Conservation (phyloP, 352 stramenopile genomes). For the Phytophthora pinifolia region DNA sequence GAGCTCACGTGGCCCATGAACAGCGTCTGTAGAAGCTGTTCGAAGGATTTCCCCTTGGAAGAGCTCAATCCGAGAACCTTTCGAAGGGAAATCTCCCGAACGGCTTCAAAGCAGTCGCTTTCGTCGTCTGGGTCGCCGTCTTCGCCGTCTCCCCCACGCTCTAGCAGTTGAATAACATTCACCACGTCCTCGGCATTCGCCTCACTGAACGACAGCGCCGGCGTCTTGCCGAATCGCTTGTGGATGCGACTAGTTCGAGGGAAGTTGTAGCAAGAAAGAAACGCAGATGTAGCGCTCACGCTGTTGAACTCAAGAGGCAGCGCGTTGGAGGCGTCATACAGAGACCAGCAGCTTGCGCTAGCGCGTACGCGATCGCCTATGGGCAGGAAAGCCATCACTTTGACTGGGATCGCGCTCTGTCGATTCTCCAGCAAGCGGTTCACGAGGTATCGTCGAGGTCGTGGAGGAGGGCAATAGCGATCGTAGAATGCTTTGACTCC, state of each 20-base stretch:
- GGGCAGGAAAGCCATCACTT: constrained; percentile 32
- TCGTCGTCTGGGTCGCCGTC: constrained; percentile 23
- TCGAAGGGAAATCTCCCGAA: constrained; percentile 32
- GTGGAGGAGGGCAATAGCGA: constrained; percentile 36
- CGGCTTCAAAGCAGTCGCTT: constrained; percentile 40
- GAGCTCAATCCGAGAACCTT: constrained; percentile 28
- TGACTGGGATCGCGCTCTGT: constrained; percentile 10
- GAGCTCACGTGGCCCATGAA: constrained; percentile 53
- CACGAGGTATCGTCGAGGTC: constrained; percentile 37
- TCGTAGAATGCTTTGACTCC: constrained; percentile 44
- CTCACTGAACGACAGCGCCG: constrained; percentile 25
- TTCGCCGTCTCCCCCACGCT: constrained; percentile 23
- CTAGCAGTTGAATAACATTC: constrained; percentile 36
- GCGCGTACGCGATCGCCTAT: constrained; percentile 32
- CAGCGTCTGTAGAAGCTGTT: constrained; percentile 51
- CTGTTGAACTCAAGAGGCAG: constrained; percentile 31
- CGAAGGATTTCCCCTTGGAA: constrained; percentile 30
- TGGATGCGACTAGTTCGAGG: constrained; percentile 20
- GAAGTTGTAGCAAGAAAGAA: constrained; percentile 24
- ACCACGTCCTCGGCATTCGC: constrained; percentile 24
- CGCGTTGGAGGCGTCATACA: constrained; percentile 31
- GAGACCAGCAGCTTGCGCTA: constrained; percentile 29
- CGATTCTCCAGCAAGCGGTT: constrained; percentile 22
- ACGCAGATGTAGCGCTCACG: constrained; percentile 1
- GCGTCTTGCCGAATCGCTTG: constrained; percentile 29